Percentiles rank a stretch among this genome's conserved stretches.
phyloP scores from a whole-genome alignment of 257 asterid species.

The Fraxinus cuspidata region DNA sequence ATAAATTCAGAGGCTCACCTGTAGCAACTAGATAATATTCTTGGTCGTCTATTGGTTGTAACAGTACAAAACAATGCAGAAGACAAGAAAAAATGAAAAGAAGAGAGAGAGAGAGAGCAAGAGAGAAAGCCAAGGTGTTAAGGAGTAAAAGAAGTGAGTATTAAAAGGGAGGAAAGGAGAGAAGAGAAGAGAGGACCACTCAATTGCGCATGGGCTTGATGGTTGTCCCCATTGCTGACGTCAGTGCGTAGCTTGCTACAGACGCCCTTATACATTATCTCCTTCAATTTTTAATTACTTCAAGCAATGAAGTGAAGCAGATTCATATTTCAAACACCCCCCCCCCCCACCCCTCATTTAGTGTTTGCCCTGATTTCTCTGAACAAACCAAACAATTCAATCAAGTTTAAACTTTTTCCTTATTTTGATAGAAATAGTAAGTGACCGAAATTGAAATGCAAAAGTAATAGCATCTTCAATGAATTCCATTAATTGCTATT shows the following conservation, averaged over 20 bases:
- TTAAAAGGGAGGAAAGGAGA: constrained; percentile 13
- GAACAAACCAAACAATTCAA: no score
- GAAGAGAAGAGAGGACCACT: constrained; percentile 46
- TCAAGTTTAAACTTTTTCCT: no score
- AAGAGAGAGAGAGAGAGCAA: not conserved
- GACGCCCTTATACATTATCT: not conserved
- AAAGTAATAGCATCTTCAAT: no score
- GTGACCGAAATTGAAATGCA: no score
- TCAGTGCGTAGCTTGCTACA: constrained; percentile 35
- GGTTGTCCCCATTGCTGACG: constrained; percentile 61
- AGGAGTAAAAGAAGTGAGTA: constrained; percentile 13
- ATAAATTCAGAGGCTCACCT: constrained; percentile 20
- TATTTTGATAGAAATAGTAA: no score
- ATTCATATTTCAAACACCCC: no score
- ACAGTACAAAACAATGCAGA: constrained; percentile 29
- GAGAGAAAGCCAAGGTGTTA: constrained; percentile 3
- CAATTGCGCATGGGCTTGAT: constrained; percentile 66
- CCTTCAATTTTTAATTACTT: not conserved
- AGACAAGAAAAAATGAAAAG: constrained; percentile 24
- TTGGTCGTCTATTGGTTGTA: not conserved
- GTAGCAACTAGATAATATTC: not conserved
- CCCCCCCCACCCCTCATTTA: no score
- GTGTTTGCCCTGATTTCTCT: no score
- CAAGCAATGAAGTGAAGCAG: not conserved
- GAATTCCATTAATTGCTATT: no score